These are phyloP conservation scores for Dendrostoma leiphaemia DNA, from an alignment of 2,329 filamentous ascomycete genomes.

Conservation along the genomic window DNA sequence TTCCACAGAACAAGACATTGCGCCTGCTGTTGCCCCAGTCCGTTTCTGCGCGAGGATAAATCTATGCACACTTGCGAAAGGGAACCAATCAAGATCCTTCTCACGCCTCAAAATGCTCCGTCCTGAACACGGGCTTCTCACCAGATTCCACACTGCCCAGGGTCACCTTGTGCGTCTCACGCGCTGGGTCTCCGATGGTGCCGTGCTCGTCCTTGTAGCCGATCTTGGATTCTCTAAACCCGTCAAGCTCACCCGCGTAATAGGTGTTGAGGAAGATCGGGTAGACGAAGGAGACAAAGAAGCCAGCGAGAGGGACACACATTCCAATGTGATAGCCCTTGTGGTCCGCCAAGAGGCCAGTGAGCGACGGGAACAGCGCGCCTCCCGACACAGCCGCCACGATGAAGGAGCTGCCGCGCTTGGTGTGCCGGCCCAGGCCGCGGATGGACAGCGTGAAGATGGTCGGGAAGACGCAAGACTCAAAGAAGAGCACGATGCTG, in stretches of 20 bases:
- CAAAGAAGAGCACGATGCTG: slow-evolving; percentile 71
- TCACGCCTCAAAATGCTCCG: slow-evolving; percentile 13
- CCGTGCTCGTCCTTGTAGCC: slow-evolving; percentile 18
- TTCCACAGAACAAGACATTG: too few relatives aligned
- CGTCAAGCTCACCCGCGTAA: slow-evolving; percentile 37
- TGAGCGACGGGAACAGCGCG: slow-evolving; percentile 67
- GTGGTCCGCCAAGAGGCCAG: slow-evolving; percentile 64
- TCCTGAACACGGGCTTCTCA: slow-evolving; percentile 8
- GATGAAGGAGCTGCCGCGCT: slow-evolving; percentile 69
- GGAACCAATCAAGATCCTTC: not conserved
- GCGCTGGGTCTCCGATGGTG: slow-evolving; percentile 7
- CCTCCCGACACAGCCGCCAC: slow-evolving; percentile 69
- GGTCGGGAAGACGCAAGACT: slow-evolving; percentile 77
- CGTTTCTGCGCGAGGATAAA: not conserved
- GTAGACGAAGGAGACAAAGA: slow-evolving; percentile 53
- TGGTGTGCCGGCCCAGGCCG: slow-evolving; percentile 71
- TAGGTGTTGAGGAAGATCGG: slow-evolving; percentile 61
- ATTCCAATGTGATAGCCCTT: slow-evolving; percentile 60
- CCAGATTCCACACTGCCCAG: not conserved
- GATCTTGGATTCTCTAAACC: slow-evolving; percentile 51
- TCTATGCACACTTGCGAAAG: not conserved
- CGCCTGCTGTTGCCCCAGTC: too few relatives aligned
- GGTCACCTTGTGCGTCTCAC: not conserved
- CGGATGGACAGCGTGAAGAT: slow-evolving; percentile 74
- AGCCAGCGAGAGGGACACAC: slow-evolving; percentile 60